Evolutionary conservation across 2,329 filamentous ascomycete species (phyloP).

Genomic region (Xylariaceae sp.): DNA sequence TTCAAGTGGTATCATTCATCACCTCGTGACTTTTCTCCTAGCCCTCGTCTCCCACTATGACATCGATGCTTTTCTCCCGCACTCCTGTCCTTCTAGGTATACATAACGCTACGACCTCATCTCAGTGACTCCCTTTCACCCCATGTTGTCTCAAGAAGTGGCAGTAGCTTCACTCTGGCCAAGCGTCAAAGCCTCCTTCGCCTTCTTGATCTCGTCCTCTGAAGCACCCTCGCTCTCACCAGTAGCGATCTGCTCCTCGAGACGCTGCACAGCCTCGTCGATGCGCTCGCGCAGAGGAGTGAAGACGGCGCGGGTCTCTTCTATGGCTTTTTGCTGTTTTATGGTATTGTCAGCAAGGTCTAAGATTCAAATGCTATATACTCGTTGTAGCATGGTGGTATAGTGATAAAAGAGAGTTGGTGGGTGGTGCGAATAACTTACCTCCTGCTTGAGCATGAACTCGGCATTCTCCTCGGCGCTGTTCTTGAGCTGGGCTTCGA

Average conservation of each 20-base stretch:
- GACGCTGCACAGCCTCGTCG: constrained; percentile 64
- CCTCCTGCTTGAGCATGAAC: constrained; percentile 83
- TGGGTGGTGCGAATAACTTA: constrained; percentile 39
- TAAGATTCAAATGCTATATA: too few relatives aligned
- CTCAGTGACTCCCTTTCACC: background rate
- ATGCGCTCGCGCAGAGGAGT: constrained; percentile 70
- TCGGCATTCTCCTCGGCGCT: constrained; percentile 66
- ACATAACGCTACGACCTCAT: too few relatives aligned
- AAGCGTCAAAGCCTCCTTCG: constrained; percentile 49
- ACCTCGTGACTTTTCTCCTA: background rate
- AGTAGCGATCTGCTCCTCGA: constrained; percentile 75
- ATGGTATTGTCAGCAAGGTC: constrained; percentile 3
- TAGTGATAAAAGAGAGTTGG: background rate
- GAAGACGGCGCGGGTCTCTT: constrained; percentile 85
- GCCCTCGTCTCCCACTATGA: background rate
- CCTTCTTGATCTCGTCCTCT: constrained; percentile 52
- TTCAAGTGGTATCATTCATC: constrained; percentile 16
- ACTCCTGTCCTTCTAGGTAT: background rate
- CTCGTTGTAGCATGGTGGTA: background rate
- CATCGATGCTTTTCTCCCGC: background rate
- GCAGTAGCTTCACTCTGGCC: background rate
- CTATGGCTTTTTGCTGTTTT: constrained; percentile 69
- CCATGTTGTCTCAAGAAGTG: background rate
- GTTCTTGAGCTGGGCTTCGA: constrained; percentile 57
- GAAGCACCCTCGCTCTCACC: constrained; percentile 46